Base-by-base conservation (phyloP, 495 filamentous ascomycete genomes). In the Aspergillus baeticus region DNA sequence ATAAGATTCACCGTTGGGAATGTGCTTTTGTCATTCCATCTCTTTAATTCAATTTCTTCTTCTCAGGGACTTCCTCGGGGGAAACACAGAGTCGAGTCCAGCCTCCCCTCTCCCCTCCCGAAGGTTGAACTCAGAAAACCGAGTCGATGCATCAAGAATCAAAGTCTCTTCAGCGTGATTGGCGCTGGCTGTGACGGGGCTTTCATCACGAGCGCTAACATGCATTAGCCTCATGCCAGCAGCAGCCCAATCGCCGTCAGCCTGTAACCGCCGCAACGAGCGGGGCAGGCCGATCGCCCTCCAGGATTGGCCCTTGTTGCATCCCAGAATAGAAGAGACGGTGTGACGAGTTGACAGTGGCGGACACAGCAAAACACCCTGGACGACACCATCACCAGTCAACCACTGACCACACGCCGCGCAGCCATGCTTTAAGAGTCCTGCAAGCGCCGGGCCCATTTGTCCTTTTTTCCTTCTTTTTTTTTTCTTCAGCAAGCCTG, bases 401-500 rank as follows among this genome's bases (percentile, higher is more conserved):
- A 29, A 29, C 26, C 26, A 29, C 26, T 29, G 26, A 29, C 26
- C 13, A 38, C 36, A 38, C 13, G 13, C 36, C 15, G 36, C 36
- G 36, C 15, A 39, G 46, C 31, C 44, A 31, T 36, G 22, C 44
- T 50, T 50, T 50, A 57, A 57, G 54, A 57, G 26, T 50, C 36
- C 41, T n/a, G 54, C 54, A 57, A 50, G 54, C 54, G 54, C 57
- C 51, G 36, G 36, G 13, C 23, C 26, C 38, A 13, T 33, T 59
- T 65, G 62, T 55, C 35, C 49, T 43, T 57, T 59, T 55, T 60
- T 69, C 63, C 61, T 59, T 68, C 48, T 63, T 62, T 61, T 60
- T 85, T 82, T 68, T 63, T 76, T 86, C 85, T 81, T 78, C 82
- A 86, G 87, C 87, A 89, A 89, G 87, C 46, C 50, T 47, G 79